These are phyloP conservation scores for Nissolia schottii DNA, from an alignment of 306 rosid species.

Conservation along the genomic window DNA sequence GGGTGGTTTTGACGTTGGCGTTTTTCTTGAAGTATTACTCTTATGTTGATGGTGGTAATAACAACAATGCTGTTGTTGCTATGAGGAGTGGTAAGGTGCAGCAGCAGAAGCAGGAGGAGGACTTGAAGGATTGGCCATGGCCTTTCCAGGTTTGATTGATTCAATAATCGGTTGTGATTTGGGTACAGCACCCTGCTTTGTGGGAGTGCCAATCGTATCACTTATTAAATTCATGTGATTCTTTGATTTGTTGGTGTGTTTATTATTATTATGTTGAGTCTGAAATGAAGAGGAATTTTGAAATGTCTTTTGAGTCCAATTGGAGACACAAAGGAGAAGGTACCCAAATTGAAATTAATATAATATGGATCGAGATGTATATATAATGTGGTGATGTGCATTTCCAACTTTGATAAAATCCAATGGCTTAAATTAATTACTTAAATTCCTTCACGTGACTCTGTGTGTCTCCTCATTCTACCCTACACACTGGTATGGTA, in stretches of 20 bases:
- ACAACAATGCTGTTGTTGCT: not conserved
- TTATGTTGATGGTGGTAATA: conserved; percentile 26
- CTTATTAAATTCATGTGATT: not conserved
- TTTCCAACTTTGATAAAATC: no score
- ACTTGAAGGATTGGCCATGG: conserved; percentile 73
- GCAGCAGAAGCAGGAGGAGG: conserved; percentile 53
- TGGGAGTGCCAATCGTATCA: not conserved
- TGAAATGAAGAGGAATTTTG: no score
- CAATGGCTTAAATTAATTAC: no score
- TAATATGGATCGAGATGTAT: no score
- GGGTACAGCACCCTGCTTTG: not conserved
- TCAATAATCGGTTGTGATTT: not conserved
- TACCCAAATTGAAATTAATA: no score
- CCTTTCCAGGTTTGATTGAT: conserved; percentile 45
- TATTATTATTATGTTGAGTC: not conserved
- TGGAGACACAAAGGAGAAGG: no score
- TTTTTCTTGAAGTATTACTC: conserved; percentile 68
- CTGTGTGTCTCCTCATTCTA: no score
- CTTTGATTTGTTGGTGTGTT: not conserved
- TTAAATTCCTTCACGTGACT: no score
- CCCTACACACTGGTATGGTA: no score
- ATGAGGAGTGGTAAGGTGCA: conserved; percentile 60
- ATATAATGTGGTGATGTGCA: no score
- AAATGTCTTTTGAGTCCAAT: no score
- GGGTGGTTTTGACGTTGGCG: conserved; percentile 67